Base-by-base conservation (phyloP, 2,329 filamentous ascomycete genomes). In the Claviceps africana region DNA sequence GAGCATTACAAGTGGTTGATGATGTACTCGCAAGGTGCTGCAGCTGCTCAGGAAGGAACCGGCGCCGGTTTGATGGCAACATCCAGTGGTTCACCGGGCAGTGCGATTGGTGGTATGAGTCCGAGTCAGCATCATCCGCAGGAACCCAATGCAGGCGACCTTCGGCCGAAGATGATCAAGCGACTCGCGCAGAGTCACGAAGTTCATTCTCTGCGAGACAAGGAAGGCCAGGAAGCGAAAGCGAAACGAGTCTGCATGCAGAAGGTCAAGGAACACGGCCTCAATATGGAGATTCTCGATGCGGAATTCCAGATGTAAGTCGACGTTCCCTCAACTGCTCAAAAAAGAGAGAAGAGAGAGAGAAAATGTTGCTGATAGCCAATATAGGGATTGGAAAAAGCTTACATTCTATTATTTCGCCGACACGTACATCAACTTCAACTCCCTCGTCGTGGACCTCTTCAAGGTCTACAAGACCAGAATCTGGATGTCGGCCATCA, bases 391-490 rank as follows among this genome's bases (percentile, higher is more conserved):
- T 66, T 96, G 89, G 82, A 95, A 97, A 71, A 98, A 98, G 67
- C 73, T 98, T 52, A 98, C 94, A 0, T 97, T 97, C 70, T 98
- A 96, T 72, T 98, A 97, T 70, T 98, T 96, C 65, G 91, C 93
- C 51, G 90, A 96, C 64, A 83, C 88, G 0, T 98, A 98, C 66
- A 95, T 98, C 74, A 97, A 97, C 71, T 98, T 98, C 77, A 98
- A 98, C 66, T 88, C 88, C 2, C 80, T 98, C 17, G 93, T 98
- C 51, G 95, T 90, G 0, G 93, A 98, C 65, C 76, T 98, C 13
- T 98, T 97, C 78, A 97, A 97, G 70, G 91, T 97, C 56, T 98
- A 97, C 77, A 98, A 98, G 74, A 95, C 91, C 22, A 82, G 94
- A 60, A 98, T 98, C 62, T 98, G 93, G 93, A 95, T 98, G 88